Evolutionary conservation across 1,139 yeast species (phyloP).

Genomic region (Lodderomyces theae): DNA sequence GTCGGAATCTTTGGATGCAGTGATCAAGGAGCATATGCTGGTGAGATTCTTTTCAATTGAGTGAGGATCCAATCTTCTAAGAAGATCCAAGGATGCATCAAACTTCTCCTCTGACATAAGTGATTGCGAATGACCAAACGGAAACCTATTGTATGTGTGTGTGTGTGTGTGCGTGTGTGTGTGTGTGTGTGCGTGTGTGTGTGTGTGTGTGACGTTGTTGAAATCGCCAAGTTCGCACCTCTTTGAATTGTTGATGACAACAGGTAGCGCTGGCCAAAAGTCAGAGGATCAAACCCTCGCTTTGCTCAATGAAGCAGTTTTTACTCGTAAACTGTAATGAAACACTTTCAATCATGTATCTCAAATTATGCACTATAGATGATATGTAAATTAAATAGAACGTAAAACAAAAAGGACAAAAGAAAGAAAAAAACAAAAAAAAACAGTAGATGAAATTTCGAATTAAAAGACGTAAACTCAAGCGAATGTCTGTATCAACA

Average conservation of each 20-base stretch:
- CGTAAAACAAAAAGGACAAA: neutral
- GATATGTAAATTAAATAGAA: neutral
- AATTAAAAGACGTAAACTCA: neutral
- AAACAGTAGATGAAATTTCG: neutral
- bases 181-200: too few relatives aligned
- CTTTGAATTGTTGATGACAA: too few relatives aligned
- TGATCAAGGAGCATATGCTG: conserved; percentile 64
- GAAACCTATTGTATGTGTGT: neutral
- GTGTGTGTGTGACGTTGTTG: too few relatives aligned
- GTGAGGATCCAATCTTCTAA: conserved; percentile 83
- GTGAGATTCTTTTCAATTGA: conserved; percentile 60
- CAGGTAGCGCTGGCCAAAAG: too few relatives aligned
- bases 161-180: too few relatives aligned
- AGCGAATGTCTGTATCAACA: neutral
- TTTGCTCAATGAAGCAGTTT: too few relatives aligned
- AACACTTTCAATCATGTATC: too few relatives aligned
- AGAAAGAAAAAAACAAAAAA: too few relatives aligned
- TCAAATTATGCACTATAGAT: neutral
- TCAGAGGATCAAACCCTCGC: too few relatives aligned
- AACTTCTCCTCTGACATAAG: conserved; percentile 44
- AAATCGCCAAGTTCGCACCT: too few relatives aligned
- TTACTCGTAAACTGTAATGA: too few relatives aligned
- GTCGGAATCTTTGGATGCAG: conserved; percentile 17
- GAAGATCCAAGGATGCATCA: conserved; percentile 85
- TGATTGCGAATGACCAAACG: neutral